These are phyloP conservation scores for Hymenoscyphus occultus DNA, from an alignment of 2,329 filamentous ascomycete species.

Conservation along the genomic window DNA sequence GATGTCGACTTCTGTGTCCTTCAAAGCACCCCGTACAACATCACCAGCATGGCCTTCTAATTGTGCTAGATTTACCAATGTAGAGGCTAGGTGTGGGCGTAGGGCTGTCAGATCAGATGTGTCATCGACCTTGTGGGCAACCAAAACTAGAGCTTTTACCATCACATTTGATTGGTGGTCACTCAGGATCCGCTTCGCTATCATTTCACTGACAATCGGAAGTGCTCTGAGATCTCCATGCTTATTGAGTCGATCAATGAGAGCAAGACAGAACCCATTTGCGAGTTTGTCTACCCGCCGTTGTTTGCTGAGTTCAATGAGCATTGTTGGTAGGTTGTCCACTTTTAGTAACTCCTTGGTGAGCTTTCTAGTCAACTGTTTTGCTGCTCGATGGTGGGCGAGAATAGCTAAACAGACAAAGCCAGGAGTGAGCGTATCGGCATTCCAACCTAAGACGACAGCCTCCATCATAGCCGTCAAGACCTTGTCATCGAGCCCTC, in stretches of 20 bases:
- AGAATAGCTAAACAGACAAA: conserved; percentile 79
- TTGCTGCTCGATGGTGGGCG: conserved; percentile 72
- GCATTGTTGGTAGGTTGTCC: conserved; percentile 54
- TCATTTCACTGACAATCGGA: conserved; percentile 57
- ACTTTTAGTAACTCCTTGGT: conserved; percentile 66
- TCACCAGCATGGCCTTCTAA: conserved; percentile 55
- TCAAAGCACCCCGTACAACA: conserved; percentile 64
- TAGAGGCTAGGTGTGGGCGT: conserved; percentile 62
- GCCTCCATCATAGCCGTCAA: conserved; percentile 90
- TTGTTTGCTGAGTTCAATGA: conserved; percentile 61
- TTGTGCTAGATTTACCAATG: conserved; percentile 65
- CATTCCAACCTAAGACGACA: conserved; percentile 72
- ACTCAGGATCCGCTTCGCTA: conserved; percentile 58
- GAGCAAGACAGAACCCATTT: conserved; percentile 66
- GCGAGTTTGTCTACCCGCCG: conserved; percentile 69
- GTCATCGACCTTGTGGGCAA: conserved; percentile 56
- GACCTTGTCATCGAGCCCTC: conserved; percentile 71
- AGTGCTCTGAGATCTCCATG: conserved; percentile 57
- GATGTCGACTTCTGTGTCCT: conserved; percentile 67
- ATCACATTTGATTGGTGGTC: conserved; percentile 62
- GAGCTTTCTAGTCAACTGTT: conserved; percentile 66
- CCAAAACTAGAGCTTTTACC: conserved; percentile 62
- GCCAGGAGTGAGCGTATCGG: conserved; percentile 68
- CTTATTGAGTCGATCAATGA: conserved; percentile 60
- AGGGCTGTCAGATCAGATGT: conserved; percentile 54